Base-by-base conservation (phyloP, 2,329 filamentous ascomycete species). In the Hymenoscyphus fraxineus region DNA sequence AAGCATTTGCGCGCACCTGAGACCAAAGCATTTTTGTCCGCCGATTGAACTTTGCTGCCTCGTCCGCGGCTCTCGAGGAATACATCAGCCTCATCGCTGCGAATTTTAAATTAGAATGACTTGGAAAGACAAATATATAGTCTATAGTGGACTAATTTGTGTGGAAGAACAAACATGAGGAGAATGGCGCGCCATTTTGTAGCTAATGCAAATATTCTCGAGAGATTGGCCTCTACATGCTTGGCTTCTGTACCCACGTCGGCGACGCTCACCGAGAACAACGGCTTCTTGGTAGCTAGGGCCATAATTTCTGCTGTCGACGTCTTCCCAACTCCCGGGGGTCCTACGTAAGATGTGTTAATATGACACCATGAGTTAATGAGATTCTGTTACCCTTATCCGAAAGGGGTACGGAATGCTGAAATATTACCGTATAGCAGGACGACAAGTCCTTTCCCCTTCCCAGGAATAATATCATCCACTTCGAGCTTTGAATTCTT, bases 261-360 rank as follows among this genome's bases (percentile, higher is more conserved):
- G 22, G 47, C n/a, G 16, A 31, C 47, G 47, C 47, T 31, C 10
- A 54, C 22, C 4, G 47, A 54, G 12, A 54, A 54, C 15, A 54
- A n/a, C n/a, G 47, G 47, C 22, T 54, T 54, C 10, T n/a, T n/a
- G 3, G 83, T 74, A 56, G 78, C 79, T 70, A 83, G 83, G 15
- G 68, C 60, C 55, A 61, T 57, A 19, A 27, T 27, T 22, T 64
- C 62, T 31, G 62, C 62, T 15, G 62, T 64, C 3, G 57, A 58
- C 2, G 38, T 66, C 47, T 66, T 66, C 12, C 62, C 62, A n/a
- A 64, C 40, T 12, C 64, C 62, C 15, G 64, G 57, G 16, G 47
- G 63, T 3, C 65, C 63, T 58, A 32, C 3, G 27, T 6, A 55
- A 58, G 22, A 32, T 32, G 32, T 35, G 6, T 32, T 31, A 38